Conservation (phyloP, 257 asterid species). For the Leonotis leonurus region DNA sequence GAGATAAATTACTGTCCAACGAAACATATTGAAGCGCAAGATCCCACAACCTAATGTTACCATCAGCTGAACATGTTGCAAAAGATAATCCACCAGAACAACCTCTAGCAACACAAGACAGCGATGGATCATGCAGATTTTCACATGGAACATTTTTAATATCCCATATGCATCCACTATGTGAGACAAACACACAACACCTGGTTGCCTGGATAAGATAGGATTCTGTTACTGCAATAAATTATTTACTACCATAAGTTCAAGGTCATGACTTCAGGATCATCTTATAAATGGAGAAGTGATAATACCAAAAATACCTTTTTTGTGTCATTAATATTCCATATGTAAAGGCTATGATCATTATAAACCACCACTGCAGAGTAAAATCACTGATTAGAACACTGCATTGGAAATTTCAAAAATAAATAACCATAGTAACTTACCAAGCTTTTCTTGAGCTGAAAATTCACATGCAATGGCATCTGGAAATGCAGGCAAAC, state of each 20-base stretch:
- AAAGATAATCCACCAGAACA: constrained; percentile 68
- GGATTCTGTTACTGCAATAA: constrained; percentile 37
- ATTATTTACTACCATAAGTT: constrained; percentile 25
- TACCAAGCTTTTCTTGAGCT: constrained; percentile 54
- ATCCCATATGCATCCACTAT: constrained; percentile 68
- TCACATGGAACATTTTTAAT: constrained; percentile 53
- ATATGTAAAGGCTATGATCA: constrained; percentile 54
- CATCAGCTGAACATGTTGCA: constrained; percentile 73
- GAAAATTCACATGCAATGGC: constrained; percentile 71
- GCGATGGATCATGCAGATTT: constrained; percentile 54
- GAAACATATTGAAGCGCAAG: constrained; percentile 35
- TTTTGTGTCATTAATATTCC: constrained; percentile 44
- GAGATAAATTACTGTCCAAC: constrained; percentile 17
- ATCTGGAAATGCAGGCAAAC: constrained; percentile 38
- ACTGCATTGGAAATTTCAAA: constrained; percentile 8
- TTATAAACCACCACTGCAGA: constrained; percentile 63
- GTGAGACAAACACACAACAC: constrained; percentile 62
- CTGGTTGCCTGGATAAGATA: constrained; percentile 57
- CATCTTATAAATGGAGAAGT: neutral
- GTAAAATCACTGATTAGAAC: constrained; percentile 20
- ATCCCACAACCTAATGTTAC: constrained; percentile 67
- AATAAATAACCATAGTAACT: constrained; percentile 24
- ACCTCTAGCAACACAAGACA: constrained; percentile 56
- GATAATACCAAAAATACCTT: constrained; percentile 28
- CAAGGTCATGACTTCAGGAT: constrained; percentile 14